These are phyloP conservation scores for Coemansia aciculifera DNA, from an alignment of 192 early-diverging fungal genomes.

Conservation along the genomic window DNA sequence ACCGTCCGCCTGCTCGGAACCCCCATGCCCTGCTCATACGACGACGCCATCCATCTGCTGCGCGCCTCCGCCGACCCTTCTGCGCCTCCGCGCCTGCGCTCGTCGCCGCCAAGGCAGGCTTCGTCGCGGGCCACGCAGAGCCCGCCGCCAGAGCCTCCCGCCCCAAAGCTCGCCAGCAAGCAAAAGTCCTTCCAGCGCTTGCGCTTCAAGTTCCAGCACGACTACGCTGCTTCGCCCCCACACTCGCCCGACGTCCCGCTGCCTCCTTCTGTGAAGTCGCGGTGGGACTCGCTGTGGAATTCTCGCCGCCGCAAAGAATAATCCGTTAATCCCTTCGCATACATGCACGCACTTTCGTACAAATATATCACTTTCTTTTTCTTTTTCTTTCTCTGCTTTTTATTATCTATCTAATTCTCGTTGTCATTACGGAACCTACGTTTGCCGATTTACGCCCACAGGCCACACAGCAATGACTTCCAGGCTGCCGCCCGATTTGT, in stretches of 20 bases:
- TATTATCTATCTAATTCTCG: neutral
- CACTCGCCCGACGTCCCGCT: neutral
- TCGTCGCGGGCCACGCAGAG: neutral
- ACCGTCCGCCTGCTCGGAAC: constrained; percentile 39
- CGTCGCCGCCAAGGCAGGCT: neutral
- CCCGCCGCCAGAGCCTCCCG: constrained; percentile 4
- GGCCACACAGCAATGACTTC: constrained; percentile 32
- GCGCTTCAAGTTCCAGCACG: constrained; percentile 34
- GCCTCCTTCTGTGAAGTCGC: constrained; percentile 21
- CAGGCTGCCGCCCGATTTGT: constrained; percentile 46
- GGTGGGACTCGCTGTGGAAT: constrained; percentile 48
- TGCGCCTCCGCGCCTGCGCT: neutral
- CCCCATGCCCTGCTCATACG: constrained; percentile 30
- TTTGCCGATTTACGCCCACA: neutral
- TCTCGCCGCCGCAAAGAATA: constrained; percentile 37
- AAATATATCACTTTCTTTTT: neutral
- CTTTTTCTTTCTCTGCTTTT: neutral
- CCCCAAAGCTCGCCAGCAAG: constrained; percentile 15
- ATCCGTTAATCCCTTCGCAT: neutral
- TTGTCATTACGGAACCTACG: neutral
- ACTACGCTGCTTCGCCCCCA: constrained; percentile 3
- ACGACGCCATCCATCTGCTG: neutral
- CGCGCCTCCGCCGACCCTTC: neutral
- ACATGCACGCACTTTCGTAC: neutral
- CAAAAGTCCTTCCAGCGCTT: constrained; percentile 48